Base-by-base conservation (phyloP, 2,329 filamentous ascomycete genomes). In the Zelopaecilomyces penicillatus region DNA sequence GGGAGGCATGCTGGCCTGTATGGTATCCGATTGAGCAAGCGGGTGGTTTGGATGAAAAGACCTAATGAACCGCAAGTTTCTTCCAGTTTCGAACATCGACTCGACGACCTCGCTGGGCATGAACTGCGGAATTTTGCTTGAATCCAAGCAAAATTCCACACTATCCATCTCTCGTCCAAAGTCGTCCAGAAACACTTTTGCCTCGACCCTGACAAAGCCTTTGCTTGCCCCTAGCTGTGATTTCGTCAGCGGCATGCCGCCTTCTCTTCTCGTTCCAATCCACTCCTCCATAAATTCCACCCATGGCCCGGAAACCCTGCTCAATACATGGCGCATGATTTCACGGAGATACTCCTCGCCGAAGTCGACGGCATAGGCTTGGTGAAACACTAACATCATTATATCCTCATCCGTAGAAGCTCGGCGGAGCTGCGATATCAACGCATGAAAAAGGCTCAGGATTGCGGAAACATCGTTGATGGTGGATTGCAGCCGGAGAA, bases 31-130 rank as follows among this genome's bases (percentile, higher is more conserved):
- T 36, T 70, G 71, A 10, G 78, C 75, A 36, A 93, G 66, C 0
- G 83, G 80, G 57, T 94, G 85, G 2, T 80, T 70, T 5, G 85
- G 76, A 57, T 93, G 85, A 52, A 84, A 80, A 26, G 70, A 67
- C 53, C 80, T 77, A 39, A 95, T 70, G 43, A 93, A 80, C 6
- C 85, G 78, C 39, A 95, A 64, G 58, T 85, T 91, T 54, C 76
- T 78, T 4, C 87, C 88, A 4, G 82, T 85, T 58, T 94, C 87
- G 51, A 91, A 90, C n/a, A 93, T 78, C 5, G 73, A 68, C 41
- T 76, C 73, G 3, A 80, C 82, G 52, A 90, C 76, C 46, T 93
- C 86, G 5, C 69, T 61, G 0, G 82, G 75, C 37, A 94, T 71
- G 52, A 93, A 93, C 2, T 73, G 69, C 0, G 87, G 87, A 65